Evolutionary conservation across 352 stramenopile genomes (phyloP), one percentile per base, ranked within the genome.

Genomic region (Globisporangium splendens): DNA sequence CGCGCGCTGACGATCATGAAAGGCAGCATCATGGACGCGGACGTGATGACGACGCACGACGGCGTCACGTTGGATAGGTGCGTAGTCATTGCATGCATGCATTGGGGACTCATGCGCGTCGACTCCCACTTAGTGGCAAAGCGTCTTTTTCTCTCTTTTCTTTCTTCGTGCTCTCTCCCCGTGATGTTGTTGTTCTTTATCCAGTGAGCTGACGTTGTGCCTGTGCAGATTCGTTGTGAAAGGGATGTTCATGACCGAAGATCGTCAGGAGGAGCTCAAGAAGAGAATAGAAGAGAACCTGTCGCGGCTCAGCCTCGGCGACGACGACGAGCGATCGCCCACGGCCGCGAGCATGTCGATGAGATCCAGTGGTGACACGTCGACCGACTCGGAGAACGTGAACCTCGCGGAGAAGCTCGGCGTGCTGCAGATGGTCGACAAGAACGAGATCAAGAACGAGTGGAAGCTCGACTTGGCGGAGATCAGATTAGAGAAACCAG

Each of bases 1-100:
- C 61, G 83, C 10, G 85, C 70, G 0, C 66, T 94, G 24, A 93
- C 85, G 17, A 79, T 71, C 28, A 88, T 94, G 76, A 94, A 93
- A 64, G 85, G 85, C 21, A 93, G 86, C 42, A 95, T 95, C 63
- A 61, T 91, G 59, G 85, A 95, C 51, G 85, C 85, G 1, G 83
- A 94, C 55, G 85, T 94, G 22, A 94, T 94, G 85, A 94, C 85
- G 3, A 94, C 85, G 0, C 72, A 78, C 35, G 85, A 94, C 39
- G 76, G 83, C 44, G 83, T 90, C 14, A 77, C 86, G 21, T 65
- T 95, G 13, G 85, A 95, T 59, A 57, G 74, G 68, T 82, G 31
- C 17, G 63, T 57, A 18, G 11, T 2, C 38, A 10, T 43, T 17
- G 14, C 38, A 17, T 17, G 3, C 38, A 17, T 43, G 38, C 11